Base-by-base conservation (phyloP, 192 early-diverging fungal species). In the Coemansia pectinata region DNA sequence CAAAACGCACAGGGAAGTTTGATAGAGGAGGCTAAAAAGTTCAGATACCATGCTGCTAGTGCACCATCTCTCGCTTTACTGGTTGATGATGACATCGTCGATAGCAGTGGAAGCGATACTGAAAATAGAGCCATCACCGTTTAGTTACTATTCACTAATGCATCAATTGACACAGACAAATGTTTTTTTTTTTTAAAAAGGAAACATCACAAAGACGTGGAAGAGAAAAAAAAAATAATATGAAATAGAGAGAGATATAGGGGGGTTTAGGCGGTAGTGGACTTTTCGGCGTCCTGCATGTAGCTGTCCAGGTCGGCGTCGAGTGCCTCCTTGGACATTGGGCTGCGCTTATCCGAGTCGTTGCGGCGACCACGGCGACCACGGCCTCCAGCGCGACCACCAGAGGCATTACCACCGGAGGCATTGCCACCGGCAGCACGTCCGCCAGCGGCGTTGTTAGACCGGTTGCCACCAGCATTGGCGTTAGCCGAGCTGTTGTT, bases 231-330 rank as follows among this genome's bases (percentile, higher is more conserved):
- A 34, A 7, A 36, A 7, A 36, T 19, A 9, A 23, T 36, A 36
- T 36, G 36, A 65, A 34, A 71, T 39, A 64, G 10, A 57, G 10
- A 57, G 14, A 27, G 1, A n/a, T 9, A 8, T 34, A 2, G 15
- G 15, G 1, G 27, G 27, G 27, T 65, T 78, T 69, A 39, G 47
- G 62, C 47, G 12, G 71, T 21, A 9, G 67, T 40, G 12, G 72
- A 12, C 58, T 74, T 72, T 45, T 76, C 67, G 62, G 66, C 74
- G 11, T 75, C 72, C 66, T 67, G 66, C 79, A 81, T 84, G 78
- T 79, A 84, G 64, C 65, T 62, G 71, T 79, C 78, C 8, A 79
- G 77, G 7, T 84, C 79, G 9, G 75, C 78, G 34, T 84, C 74
- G n/a, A 80, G 76, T n/a, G 66, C 53, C 39, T 73, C 82, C 39